Conservation (phyloP, 139 green algal species). For the Chlorella vulgaris region DNA sequence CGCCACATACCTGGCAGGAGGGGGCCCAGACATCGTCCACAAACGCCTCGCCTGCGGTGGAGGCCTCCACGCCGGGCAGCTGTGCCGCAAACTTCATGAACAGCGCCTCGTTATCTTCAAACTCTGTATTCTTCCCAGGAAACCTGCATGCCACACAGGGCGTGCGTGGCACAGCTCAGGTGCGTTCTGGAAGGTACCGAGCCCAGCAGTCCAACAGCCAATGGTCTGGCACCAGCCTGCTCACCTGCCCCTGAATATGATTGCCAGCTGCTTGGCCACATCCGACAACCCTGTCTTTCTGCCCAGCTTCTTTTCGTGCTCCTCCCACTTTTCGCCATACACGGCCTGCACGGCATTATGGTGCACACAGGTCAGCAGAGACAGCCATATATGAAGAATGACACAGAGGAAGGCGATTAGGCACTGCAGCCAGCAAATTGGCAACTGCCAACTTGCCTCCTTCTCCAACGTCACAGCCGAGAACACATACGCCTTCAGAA, state of each 20-base stretch:
- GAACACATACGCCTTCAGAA: background rate
- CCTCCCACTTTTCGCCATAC: background rate
- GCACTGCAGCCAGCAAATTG: background rate
- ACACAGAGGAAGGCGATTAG: background rate
- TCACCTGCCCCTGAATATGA: background rate
- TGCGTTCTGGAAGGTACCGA: too few relatives aligned
- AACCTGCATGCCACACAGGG: background rate
- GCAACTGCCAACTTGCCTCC: background rate
- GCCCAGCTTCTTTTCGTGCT: background rate
- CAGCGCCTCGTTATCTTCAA: background rate
- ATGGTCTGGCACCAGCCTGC: background rate
- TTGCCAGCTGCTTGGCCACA: background rate
- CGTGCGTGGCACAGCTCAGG: background rate
- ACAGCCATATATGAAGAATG: background rate
- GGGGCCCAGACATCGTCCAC: background rate
- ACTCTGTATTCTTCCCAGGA: background rate
- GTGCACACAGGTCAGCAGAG: background rate
- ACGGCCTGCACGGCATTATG: background rate
- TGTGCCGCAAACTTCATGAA: background rate
- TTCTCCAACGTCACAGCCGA: background rate
- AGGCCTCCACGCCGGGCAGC: background rate
- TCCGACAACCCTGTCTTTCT: background rate
- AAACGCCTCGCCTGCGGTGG: background rate
- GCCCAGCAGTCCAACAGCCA: background rate
- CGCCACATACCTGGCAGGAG: background rate